Evolutionary conservation across 306 rosid species (phyloP).

Genomic region (Begonia loranthoides): DNA sequence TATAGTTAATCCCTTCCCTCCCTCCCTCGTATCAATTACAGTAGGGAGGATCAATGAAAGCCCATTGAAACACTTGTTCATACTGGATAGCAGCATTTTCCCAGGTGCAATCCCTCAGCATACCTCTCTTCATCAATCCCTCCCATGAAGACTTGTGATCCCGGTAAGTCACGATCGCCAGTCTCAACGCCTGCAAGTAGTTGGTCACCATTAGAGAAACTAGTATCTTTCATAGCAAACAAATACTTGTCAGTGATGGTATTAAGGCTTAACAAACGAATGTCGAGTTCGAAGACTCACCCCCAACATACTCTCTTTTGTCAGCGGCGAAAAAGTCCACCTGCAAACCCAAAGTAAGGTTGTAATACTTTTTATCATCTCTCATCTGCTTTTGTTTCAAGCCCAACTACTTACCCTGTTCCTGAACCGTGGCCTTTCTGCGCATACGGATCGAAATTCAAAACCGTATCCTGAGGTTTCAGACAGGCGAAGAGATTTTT

Average conservation of each 20-base stretch:
- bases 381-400: too few species aligned
- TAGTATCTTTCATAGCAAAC: too few species aligned
- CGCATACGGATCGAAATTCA: slow-evolving; percentile 51
- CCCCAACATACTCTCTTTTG: slow-evolving; percentile 61
- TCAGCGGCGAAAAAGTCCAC: slow-evolving; percentile 72
- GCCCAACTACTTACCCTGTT: slow-evolving; percentile 44
- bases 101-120: slow-evolving; percentile 66
- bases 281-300: slow-evolving; percentile 23
- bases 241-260: too few species aligned
- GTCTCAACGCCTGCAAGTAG: slow-evolving; percentile 40
- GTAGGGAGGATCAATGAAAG: slow-evolving; percentile 52
- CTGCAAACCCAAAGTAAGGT: slow-evolving; percentile 19
- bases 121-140: slow-evolving; percentile 62
- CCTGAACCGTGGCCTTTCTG: slow-evolving; percentile 39
- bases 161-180: slow-evolving; percentile 37
- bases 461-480: slow-evolving; percentile 58
- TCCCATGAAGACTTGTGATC: slow-evolving; percentile 66
- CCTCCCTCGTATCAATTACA: not conserved
- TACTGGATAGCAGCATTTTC: slow-evolving; percentile 59
- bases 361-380: too few species aligned
- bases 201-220: not conserved
- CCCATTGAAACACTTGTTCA: slow-evolving; percentile 69
- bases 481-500: too few species aligned
- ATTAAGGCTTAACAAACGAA: too few species aligned
- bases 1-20: too few species aligned